Evolutionary conservation across 257 asterid species (phyloP).

Genomic region (Solanum sparsipilum): DNA sequence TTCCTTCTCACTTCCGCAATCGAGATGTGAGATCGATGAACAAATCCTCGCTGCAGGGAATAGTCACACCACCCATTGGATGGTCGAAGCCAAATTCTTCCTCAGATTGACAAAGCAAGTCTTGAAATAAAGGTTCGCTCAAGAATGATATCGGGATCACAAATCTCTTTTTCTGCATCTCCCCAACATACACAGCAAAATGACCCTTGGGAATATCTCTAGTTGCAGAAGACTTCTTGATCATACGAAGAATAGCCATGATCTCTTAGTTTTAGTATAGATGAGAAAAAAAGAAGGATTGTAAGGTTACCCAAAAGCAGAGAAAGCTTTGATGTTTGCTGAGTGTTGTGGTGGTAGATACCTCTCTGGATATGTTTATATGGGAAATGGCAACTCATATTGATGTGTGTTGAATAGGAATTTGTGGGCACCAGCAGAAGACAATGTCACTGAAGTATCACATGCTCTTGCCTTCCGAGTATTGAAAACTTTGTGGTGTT

Average conservation of each 20-base stretch:
- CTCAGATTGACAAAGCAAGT: not conserved
- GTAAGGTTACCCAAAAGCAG: not conserved
- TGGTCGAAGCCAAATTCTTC: not conserved
- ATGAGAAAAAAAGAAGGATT: not conserved
- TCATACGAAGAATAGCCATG: not conserved
- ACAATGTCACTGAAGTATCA: not conserved
- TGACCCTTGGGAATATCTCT: not conserved
- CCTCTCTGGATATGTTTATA: not conserved
- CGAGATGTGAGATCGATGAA: conserved; percentile 2
- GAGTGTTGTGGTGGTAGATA: not conserved
- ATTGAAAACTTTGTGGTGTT: not conserved
- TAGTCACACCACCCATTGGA: not conserved
- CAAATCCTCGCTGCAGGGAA: not conserved
- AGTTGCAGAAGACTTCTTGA: not conserved
- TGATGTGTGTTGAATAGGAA: not conserved
- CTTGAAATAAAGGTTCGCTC: not conserved
- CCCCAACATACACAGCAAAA: not conserved
- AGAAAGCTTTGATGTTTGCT: not conserved
- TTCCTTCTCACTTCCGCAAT: not conserved
- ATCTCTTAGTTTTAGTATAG: not conserved
- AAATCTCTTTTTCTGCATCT: no score
- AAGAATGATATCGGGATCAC: conserved; percentile 1
- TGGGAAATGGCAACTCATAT: not conserved
- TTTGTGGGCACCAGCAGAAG: not conserved
- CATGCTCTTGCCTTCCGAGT: conserved; percentile 4